Percentiles rank a stretch among this genome's conserved stretches.
Evolutionary conservation across 2,329 filamentous ascomycete genomes (phyloP).

Genomic region (Neonectria coccinea): DNA sequence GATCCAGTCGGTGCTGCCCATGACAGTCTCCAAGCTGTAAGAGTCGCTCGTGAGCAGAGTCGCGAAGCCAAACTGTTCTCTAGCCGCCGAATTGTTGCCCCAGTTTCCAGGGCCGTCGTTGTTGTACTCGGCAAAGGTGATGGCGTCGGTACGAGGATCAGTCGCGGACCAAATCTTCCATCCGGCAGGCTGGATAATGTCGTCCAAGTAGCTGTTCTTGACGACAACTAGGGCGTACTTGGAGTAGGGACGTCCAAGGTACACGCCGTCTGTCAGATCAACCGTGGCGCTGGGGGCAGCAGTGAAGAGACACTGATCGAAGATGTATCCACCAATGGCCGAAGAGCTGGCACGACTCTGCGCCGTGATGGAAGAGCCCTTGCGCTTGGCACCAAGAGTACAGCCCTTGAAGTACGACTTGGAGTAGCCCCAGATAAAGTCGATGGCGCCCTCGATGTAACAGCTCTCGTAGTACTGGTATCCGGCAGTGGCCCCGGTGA

Average conservation of each 20-base stretch:
- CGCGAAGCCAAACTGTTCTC: conserved; percentile 35
- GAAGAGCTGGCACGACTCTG: conserved; percentile 44
- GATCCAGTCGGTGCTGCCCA: conserved; percentile 43
- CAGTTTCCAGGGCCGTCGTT: conserved; percentile 62
- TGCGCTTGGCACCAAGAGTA: conserved; percentile 50
- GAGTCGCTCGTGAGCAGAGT: conserved; percentile 37
- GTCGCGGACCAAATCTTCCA: conserved; percentile 64
- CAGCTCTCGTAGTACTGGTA: conserved; percentile 60
- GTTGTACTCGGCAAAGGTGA: conserved; percentile 68
- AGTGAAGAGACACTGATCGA: conserved; percentile 46
- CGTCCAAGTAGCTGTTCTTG: conserved; percentile 60
- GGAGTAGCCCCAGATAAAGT: conserved; percentile 43
- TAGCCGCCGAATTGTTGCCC: conserved; percentile 38
- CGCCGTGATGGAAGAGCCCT: conserved; percentile 45
- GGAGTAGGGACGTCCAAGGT: conserved; percentile 61
- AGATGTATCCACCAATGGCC: conserved; percentile 48
- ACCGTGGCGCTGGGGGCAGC: conserved; percentile 37
- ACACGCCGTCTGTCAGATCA: conserved; percentile 51
- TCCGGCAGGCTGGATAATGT: conserved; percentile 39
- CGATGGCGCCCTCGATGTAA: conserved; percentile 47
- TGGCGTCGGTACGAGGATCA: conserved; percentile 68
- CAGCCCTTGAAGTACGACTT: conserved; percentile 52
- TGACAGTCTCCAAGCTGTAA: conserved; percentile 31
- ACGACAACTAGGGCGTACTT: conserved; percentile 59
- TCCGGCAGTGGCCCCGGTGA: conserved; percentile 54